A percentile compares a stretch with the other conserved stretches of the same genome.
Evolutionary conservation across 2,329 filamentous ascomycete species (phyloP).

Genomic region (Fusarium globosum): DNA sequence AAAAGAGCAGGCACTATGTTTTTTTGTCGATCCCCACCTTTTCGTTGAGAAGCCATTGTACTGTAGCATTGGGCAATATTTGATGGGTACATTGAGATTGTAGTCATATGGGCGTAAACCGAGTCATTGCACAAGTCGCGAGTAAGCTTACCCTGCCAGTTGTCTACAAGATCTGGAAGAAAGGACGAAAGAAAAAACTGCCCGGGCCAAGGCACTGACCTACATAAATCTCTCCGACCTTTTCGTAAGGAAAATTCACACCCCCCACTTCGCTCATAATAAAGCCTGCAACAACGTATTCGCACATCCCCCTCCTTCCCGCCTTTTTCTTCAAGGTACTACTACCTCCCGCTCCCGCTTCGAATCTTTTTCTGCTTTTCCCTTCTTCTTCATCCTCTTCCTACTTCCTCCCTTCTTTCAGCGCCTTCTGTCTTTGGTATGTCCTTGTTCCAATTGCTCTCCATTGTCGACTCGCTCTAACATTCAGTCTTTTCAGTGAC

Average conservation of each 20-base stretch:
- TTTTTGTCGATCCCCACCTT: constrained; percentile 23
- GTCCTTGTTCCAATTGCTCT: constrained; percentile 10
- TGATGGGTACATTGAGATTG: constrained; percentile 11
- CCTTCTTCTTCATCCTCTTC: constrained; percentile 39
- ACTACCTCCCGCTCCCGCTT: constrained; percentile 47
- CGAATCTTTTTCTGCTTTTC: constrained; percentile 45
- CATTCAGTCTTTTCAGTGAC: constrained; percentile 35
- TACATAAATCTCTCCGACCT: constrained; percentile 20
- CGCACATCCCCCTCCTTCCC: constrained; percentile 45
- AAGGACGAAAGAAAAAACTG: constrained; percentile 4
- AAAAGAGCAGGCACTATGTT: constrained; percentile 5
- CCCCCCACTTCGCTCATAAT: constrained; percentile 39
- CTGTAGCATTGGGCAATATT: constrained; percentile 19
- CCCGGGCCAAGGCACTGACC: not conserved
- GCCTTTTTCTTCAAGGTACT: constrained; percentile 42
- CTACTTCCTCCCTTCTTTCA: constrained; percentile 24
- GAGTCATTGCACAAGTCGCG: constrained; percentile 23
- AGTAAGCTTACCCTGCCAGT: constrained; percentile 1
- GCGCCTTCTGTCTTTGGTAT: constrained; percentile 23
- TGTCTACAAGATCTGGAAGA: not conserved
- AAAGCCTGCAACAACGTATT: constrained; percentile 45
- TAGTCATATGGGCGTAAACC: not conserved
- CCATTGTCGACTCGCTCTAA: constrained; percentile 28
- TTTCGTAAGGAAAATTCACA: constrained; percentile 31
- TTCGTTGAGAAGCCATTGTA: constrained; percentile 15